Evolutionary conservation across 768 basidiomycete species (phyloP).

Genomic region (Tulasnella sp.): DNA sequence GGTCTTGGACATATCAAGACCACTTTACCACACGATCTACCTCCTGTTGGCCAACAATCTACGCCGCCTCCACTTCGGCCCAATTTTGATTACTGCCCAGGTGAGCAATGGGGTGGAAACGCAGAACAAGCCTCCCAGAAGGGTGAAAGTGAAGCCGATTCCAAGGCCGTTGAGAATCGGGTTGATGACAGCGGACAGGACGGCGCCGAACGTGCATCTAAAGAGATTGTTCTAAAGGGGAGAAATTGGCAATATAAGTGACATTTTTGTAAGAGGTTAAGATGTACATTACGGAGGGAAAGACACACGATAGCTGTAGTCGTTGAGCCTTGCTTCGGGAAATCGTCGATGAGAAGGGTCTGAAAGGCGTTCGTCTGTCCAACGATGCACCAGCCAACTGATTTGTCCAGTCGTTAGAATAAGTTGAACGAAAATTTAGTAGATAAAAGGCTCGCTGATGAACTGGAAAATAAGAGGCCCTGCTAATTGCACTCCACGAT

Average conservation of each 20-base stretch:
- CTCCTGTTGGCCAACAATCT: too few relatives aligned
- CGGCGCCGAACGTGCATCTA: constrained; percentile 20
- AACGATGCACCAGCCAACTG: constrained; percentile 3
- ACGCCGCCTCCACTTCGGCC: neutral
- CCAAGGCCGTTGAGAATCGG: constrained; percentile 11
- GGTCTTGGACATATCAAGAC: too few relatives aligned
- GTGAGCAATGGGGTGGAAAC: constrained; percentile 2
- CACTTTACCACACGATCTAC: too few relatives aligned
- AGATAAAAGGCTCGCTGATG: constrained; percentile 17
- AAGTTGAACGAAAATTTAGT: neutral
- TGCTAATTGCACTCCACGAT: constrained; percentile 21
- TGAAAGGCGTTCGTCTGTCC: constrained; percentile 6
- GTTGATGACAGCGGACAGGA: constrained; percentile 5
- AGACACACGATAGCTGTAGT: neutral
- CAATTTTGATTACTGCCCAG: neutral
- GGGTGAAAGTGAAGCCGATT: neutral
- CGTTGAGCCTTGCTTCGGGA: neutral
- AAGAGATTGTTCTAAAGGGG: constrained; percentile 20
- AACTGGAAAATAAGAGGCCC: constrained; percentile 26
- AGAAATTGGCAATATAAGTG: too few relatives aligned
- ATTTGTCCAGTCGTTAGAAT: neutral
- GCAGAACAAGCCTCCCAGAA: constrained; percentile 7
- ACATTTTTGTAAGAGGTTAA: too few relatives aligned
- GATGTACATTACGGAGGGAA: neutral
- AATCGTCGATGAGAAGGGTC: constrained; percentile 8